Evolutionary conservation across 805 yeast species (phyloP), one percentile per base, ranked within the genome.

Genomic region (Scheffersomyces stipitis): DNA sequence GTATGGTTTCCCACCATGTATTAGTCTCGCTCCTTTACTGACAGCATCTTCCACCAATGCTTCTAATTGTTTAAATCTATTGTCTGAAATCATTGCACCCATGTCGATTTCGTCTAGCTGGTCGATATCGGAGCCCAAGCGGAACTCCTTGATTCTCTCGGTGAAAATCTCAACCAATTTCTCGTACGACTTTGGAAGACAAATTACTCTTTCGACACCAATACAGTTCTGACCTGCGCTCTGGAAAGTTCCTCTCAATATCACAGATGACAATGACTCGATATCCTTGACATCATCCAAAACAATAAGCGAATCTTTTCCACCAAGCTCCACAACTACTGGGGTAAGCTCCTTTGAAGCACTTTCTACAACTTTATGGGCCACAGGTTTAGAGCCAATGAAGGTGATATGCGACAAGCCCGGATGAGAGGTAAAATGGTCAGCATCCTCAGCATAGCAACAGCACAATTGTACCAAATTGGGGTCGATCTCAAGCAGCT

Each of bases 161-260:
- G 73, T 48, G 29, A 93, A 66, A 7, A 78, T 75, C 0, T 65
- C 62, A 1, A 83, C 81, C 28, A 93, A 62, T 29, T 62, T 52
- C 15, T 78, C 82, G 62, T 93, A 90, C 18, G 80, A 77, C 28
- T 69, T 67, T 4, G 84, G 85, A 30, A 87, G 72, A 26, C 90
- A 88, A 44, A 93, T 83, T 5, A 93, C 95, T 40, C 99, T 75
- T 65, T 93, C 99, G 37, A 93, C 86, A 26, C 99, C 98, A 53
- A 93, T 93, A 66, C 99, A 93, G 58, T 93, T 93, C 64, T 93
- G 99, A 9, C 99, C 99, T 0, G 96, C 86, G 36, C 96, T 85
- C 65, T 93, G 99, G 69, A 91, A 93, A 0, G 96, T 83, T 24
- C 99, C 99, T 54, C 99, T 75, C 83, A 93, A 75, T 27, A 93